These are phyloP conservation scores for Taxillus chinensis DNA, from an alignment of 164 flowering plant genomes.

Conservation along the genomic window DNA sequence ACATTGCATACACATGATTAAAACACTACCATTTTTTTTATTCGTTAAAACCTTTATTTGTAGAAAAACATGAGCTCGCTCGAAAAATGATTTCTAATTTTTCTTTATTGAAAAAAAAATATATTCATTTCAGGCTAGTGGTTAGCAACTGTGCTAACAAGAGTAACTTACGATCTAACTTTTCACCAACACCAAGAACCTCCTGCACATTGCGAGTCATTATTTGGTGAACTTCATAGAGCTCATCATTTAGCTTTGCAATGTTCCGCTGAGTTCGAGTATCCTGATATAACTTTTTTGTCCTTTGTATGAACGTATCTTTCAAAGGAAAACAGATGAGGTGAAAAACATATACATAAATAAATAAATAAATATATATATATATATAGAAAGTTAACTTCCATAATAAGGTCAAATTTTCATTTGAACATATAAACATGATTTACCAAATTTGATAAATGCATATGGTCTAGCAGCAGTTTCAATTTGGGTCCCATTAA, in stretches of 20 bases:
- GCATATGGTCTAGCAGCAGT: constrained; percentile 97
- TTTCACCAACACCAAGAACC: constrained; percentile 97
- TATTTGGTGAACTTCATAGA: constrained; percentile 90
- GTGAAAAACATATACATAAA: too few species aligned
- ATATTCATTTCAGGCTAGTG: not conserved
- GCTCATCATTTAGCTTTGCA: constrained; percentile 83
- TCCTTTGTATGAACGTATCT: constrained; percentile 92
- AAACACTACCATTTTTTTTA: too few species aligned
- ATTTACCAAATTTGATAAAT: constrained; percentile 77
- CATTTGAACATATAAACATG: not conserved
- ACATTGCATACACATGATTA: too few species aligned
- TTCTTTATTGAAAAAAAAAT: not conserved
- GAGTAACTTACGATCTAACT: constrained; percentile 69
- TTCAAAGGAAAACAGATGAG: constrained; percentile 5
- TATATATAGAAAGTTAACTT: not conserved
- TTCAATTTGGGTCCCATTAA: constrained; percentile 74
- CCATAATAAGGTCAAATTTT: not conserved
- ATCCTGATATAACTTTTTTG: constrained; percentile 81
- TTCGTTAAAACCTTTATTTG: not conserved
- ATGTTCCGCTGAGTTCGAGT: constrained; percentile 81
- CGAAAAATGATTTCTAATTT: not conserved
- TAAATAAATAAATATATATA: constrained; percentile 1
- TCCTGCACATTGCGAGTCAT: constrained; percentile 98
- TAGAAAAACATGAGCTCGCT: not conserved
- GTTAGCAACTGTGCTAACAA: too few species aligned